phyloP scores from a whole-genome alignment of 73 alveolate genomes.

The Durusdinium trenchii region DNA sequence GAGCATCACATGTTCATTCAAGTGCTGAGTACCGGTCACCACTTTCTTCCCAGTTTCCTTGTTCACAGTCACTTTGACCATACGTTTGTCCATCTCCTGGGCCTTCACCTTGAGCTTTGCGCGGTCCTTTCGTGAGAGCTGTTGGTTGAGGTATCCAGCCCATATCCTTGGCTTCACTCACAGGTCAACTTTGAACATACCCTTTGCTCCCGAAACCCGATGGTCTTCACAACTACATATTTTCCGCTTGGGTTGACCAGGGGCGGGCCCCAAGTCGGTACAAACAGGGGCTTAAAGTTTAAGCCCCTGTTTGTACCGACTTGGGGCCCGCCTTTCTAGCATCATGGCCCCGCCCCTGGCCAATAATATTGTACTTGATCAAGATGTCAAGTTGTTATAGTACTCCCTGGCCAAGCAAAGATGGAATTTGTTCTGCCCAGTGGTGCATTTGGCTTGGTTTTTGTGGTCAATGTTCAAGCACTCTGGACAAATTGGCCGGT shows the following conservation, averaged over 20 bases:
- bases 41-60: not conserved
- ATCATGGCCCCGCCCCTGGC: not conserved
- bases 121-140: not conserved
- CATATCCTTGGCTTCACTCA: not conserved
- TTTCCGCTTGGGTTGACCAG: not conserved
- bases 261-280: too few species aligned
- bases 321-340: not conserved
- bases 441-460: too few species aligned
- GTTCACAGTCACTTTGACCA: not conserved
- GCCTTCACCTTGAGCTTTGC: not conserved
- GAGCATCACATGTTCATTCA: not conserved
- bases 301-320: not conserved
- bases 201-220: not conserved
- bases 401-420: not conserved
- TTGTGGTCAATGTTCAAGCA: not conserved
- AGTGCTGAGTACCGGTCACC: not conserved
- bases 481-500: not conserved
- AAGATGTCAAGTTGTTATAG: not conserved
- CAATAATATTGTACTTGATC: not conserved
- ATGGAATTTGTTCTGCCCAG: too few species aligned
- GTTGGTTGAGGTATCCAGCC: constrained; percentile 17
- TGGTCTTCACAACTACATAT: too few species aligned
- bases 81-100: not conserved
- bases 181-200: not conserved
- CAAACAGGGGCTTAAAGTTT: not conserved